Base-by-base conservation (phyloP, 768 basidiomycete genomes). In the Trametes meyenii region DNA sequence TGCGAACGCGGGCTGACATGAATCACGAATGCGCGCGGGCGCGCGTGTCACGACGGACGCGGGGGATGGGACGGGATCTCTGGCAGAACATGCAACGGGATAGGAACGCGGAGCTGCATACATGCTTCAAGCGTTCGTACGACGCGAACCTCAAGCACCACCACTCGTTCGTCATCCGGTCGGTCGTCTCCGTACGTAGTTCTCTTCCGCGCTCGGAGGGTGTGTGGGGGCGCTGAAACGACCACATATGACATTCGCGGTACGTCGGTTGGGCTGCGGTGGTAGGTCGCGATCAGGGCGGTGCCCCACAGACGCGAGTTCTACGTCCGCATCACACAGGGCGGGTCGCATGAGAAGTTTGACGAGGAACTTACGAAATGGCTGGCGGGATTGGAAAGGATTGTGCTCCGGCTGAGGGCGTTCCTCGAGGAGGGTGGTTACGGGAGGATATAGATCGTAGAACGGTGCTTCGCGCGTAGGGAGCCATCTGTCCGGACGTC, bases 91-190 rank as follows among this genome's bases (percentile, higher is more conserved):
- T 85, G 78, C 88, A 87, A 64, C 72, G 71, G 5, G 84, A 90
- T 66, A 73, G 72, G 17, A 68, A 67, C 24, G 69, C 79, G 1
- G 86, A 88, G 63, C 75, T 90, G 46, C 82, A 86, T 66, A 77
- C 81, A 60, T 90, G 89, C 72, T 91, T 92, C 77, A 83, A 81
- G 72, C 77, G 83, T 43, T 81, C 90, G 3, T 92, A 89, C 70
- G 88, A 92, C 62, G 78, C 79, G 55, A 84, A 89, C 17, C 78
- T 92, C 51, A 76, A 73, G 53, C 86, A 85, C 61, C 87, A 90
- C 72, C 87, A 89, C 69, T 77, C 83, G 0, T 88, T 88, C 70
- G 33, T 90, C 65, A 79, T 90, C 61, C 85, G 88, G 23, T 83
- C 86, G 21, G 73, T 89, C 58, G 84, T 88, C 29, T 76, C 79